Percentiles rank a stretch among this genome's conserved stretches.
These are phyloP conservation scores for Elongisporangium anandrum DNA, from an alignment of 352 stramenopile genomes.

Conservation along the genomic window DNA sequence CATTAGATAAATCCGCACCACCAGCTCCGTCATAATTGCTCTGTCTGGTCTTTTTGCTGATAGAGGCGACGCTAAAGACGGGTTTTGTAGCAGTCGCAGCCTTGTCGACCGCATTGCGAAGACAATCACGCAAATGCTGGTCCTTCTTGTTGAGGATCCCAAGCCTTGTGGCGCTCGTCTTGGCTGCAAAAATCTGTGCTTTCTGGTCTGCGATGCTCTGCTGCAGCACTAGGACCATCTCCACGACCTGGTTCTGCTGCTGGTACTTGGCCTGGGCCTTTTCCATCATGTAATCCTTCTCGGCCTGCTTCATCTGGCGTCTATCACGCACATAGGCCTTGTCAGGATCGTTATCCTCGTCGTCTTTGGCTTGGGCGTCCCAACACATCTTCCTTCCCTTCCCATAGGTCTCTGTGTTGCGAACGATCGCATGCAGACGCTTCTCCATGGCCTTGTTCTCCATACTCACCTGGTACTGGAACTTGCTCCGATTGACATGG, in stretches of 20 bases:
- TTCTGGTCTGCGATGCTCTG: conserved; percentile 31
- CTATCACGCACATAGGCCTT: conserved; percentile 40
- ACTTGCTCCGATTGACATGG: conserved; percentile 53
- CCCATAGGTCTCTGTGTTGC: neutral
- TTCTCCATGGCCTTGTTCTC: conserved; percentile 60
- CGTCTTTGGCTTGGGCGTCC: conserved; percentile 17
- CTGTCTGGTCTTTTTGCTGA: conserved; percentile 4
- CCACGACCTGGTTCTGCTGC: conserved; percentile 42
- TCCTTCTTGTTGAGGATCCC: conserved; percentile 60
- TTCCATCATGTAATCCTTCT: conserved; percentile 57
- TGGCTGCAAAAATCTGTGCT: conserved; percentile 29
- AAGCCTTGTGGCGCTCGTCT: conserved; percentile 29
- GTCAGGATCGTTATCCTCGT: conserved; percentile 28
- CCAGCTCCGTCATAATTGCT: conserved; percentile 1
- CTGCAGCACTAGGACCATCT: conserved; percentile 52
- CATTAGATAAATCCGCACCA: conserved; percentile 4
- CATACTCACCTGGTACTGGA: conserved; percentile 34
- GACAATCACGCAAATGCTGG: conserved; percentile 46
- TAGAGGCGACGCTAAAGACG: neutral
- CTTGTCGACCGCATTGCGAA: conserved; percentile 13
- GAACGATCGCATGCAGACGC: conserved; percentile 34
- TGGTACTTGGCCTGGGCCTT: conserved; percentile 61
- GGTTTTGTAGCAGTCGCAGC: neutral
- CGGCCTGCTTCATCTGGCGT: conserved; percentile 27
- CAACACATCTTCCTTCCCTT: neutral